Base-by-base conservation (phyloP, 495 filamentous ascomycete species). In the Neurospora cerealis region DNA sequence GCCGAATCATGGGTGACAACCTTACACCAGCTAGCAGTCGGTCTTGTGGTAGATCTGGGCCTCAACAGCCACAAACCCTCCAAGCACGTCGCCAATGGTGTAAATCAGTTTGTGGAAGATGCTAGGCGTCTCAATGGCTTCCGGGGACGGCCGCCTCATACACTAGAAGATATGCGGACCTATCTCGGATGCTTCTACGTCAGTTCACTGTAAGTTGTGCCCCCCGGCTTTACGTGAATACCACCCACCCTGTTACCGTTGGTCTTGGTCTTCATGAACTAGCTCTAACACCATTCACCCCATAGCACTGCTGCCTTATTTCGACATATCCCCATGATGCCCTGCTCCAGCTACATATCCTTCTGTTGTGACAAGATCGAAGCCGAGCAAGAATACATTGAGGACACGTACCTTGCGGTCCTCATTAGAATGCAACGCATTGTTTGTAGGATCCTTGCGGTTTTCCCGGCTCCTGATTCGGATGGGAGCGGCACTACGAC, bases 161-260 rank as follows among this genome's bases (percentile, higher is more conserved):
- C 74, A 21, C 69, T 74, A 0, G 74, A 79, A 13, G 78, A 80
- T 32, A 77, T 76, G 70, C 74, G 79, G 24, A 70, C 77, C 19
- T 69, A 77, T 28, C 72, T 79, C 21, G 79, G 77, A 5, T 74
- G 70, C 70, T 79, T 72, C 21, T 76, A 76, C 36, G 15, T 75
- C 32, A 66, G 73, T 19, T 79, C 78, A 4, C 36, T 73, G 77
- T 80, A 41, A 70, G 74, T 70, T 60, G 48, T 6, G 6, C 19
- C 13, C 17, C 1, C 7, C 72, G 15, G 28, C 15, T 5, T 71
- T 38, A 19, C 36, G 28, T 41, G 24, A 36, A 17, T n/a, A 66
- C 6, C 54, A 2, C 28, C 6, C 54, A 2, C 28, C 13, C 3
- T 34, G n/a, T 19, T 19, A 13, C 39, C 6, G 34, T 37, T 39